Evolutionary conservation across 192 early-diverging fungal species (phyloP).

Genomic region (Thoreauomyces humboldtii): DNA sequence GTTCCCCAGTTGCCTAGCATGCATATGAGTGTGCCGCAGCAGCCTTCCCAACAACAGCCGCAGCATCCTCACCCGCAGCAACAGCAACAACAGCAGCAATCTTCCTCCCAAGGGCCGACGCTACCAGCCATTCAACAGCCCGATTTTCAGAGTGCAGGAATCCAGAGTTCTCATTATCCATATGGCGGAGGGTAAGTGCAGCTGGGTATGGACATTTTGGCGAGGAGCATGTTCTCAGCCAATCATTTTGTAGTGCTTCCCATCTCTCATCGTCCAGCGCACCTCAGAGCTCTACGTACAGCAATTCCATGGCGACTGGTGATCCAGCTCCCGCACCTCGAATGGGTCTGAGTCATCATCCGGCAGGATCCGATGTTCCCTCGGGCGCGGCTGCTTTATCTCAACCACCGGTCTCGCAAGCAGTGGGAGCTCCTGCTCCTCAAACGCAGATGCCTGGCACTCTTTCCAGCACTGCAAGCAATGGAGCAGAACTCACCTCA

Average conservation of each 20-base stretch:
- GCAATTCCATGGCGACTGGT: neutral
- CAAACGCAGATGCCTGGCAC: neutral
- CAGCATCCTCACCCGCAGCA: neutral
- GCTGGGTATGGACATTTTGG: neutral
- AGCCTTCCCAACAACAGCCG: neutral
- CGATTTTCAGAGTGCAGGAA: neutral
- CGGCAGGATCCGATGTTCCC: neutral
- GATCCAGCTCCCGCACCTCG: neutral
- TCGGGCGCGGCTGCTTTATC: neutral
- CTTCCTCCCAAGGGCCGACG: neutral
- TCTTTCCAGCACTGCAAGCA: neutral
- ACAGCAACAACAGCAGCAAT: neutral
- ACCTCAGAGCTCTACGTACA: neutral
- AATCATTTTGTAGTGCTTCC: neutral
- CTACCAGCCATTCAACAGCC: neutral
- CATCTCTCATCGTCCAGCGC: neutral
- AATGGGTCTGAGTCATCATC: conserved; percentile 1
- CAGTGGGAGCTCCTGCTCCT: neutral
- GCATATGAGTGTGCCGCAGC: too few species aligned
- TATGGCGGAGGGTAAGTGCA: conserved; percentile 1
- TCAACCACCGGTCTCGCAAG: neutral
- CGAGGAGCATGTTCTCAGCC: neutral
- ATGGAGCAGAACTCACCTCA: conserved; percentile 13
- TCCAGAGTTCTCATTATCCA: neutral
- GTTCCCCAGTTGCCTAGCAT: neutral